Evolutionary conservation across 495 filamentous ascomycete species (phyloP).

Genomic region (Ramalina intermedia): DNA sequence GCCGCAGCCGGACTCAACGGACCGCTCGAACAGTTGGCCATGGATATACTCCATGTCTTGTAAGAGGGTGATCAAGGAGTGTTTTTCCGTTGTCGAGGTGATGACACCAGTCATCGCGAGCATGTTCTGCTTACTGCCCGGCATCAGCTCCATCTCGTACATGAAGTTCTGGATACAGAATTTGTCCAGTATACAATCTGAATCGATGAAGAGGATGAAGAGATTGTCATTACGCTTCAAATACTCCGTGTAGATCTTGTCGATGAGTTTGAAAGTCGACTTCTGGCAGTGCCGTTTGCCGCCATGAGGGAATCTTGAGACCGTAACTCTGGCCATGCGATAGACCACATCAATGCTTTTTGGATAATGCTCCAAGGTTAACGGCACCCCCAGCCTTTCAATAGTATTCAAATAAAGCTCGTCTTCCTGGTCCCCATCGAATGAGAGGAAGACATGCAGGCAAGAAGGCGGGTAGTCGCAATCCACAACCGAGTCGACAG

Average conservation of each 20-base stretch:
- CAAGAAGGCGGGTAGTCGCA: conserved; percentile 91
- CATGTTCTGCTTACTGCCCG: conserved; percentile 86
- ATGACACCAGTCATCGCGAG: conserved; percentile 97
- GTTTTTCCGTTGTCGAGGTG: conserved; percentile 81
- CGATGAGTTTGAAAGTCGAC: conserved; percentile 84
- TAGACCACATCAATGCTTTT: conserved; percentile 86
- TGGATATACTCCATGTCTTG: conserved; percentile 99
- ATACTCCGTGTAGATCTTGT: conserved; percentile 84
- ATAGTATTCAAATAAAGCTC: conserved; percentile 84
- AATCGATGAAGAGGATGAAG: conserved; percentile 96
- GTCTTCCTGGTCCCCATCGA: conserved; percentile 80
- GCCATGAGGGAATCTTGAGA: conserved; percentile 86
- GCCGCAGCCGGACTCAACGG: conserved; percentile 90
- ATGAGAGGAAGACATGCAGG: conserved; percentile 92
- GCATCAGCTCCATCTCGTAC: conserved; percentile 97
- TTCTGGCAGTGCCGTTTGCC: conserved; percentile 94
- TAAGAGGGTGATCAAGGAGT: conserved; percentile 77
- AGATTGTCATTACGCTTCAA: conserved; percentile 79
- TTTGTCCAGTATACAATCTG: conserved; percentile 88
- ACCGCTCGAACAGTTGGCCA: conserved; percentile 91
- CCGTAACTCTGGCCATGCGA: conserved; percentile 66
- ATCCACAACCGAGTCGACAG: conserved; percentile 82
- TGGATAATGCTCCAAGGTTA: conserved; percentile 64
- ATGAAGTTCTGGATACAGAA: conserved; percentile 96
- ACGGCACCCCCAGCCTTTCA: conserved; percentile 70